Base-by-base conservation (phyloP, 208 protist species). In the Tetramitus jugosus region DNA sequence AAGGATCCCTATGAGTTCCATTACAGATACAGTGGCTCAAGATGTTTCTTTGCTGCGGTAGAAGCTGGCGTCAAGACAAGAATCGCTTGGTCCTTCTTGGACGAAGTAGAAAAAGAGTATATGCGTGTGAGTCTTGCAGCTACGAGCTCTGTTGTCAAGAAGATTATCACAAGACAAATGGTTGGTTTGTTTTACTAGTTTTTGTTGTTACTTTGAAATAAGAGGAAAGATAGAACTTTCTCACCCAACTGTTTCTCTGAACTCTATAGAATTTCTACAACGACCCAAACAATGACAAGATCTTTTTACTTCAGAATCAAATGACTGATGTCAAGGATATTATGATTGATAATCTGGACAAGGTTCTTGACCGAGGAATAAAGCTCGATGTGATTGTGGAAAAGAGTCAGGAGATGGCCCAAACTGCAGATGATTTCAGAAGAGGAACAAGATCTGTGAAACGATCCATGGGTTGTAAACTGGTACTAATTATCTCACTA, bases 311-410 rank as follows among this genome's bases (percentile, higher is more conserved):
- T 0, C 35, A 71, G 13, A 37, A 71, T 33, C 26, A 71, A 49
- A 23, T 71, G 8, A 40, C 43, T 26, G 20, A 17, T 14, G 65
- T 71, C 1, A 71, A 71, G 17, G 40, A 49, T 4, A 49, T 23
- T 1, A 71, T 71, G 65, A 29, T 71, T 45, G 65, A 71, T 31
- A 71, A 71, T 49, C 43, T 71, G 43, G 65, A 71, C 33, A 71
- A 71, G 33, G n/a, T 71, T 33, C 33, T 71, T 3, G 65, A 71
- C 3, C 43, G 65, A 49, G 65, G 65, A 71, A 40, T 49, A 49
- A 71, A 49, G 10, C 35, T 71, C 7, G 65, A 71, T 40, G 49
- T 7, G 7, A 33, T 71, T 8, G 31, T 37, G 4, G 65, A 49
- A 49, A 42, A 45, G 29, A 52, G 17, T 33, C 10, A 71, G 31